phyloP scores from a whole-genome alignment of 2,329 filamentous ascomycete species.

The Capronia epimyces region DNA sequence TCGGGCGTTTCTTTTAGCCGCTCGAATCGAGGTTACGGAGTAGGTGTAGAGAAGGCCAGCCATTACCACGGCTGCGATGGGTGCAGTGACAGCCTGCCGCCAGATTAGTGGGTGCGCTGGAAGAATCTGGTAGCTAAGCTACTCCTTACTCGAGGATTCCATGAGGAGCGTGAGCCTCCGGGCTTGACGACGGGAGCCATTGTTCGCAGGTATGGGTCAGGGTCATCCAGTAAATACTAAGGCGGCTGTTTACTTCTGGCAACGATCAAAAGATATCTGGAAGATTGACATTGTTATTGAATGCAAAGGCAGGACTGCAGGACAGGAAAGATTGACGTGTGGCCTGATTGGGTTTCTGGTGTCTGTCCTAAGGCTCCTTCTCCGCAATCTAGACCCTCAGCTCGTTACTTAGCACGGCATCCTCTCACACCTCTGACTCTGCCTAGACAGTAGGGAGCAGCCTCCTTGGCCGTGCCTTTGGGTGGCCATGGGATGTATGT shows the following conservation, averaged over 20 bases:
- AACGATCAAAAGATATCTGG: not conserved
- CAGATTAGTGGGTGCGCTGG: not conserved
- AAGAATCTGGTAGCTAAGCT: not conserved
- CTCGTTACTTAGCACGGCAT: not conserved
- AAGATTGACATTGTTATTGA: not conserved
- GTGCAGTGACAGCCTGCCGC: slow-evolving; percentile 50
- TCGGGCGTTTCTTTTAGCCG: slow-evolving; percentile 61
- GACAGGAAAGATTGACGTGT: not conserved
- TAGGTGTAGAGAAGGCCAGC: slow-evolving; percentile 56
- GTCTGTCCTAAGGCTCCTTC: not conserved
- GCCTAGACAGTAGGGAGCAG: too few species aligned
- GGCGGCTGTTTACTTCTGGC: too few species aligned
- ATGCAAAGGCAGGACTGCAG: not conserved
- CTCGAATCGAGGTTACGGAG: slow-evolving; percentile 58
- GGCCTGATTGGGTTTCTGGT: not conserved
- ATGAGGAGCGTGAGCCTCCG: slow-evolving; percentile 17
- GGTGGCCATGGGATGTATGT: too few species aligned
- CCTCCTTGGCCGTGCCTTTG: too few species aligned
- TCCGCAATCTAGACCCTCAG: too few species aligned
- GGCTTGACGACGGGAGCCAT: slow-evolving; percentile 14
- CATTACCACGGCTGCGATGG: slow-evolving; percentile 60
- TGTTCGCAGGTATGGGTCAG: not conserved
- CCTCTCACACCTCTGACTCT: too few species aligned
- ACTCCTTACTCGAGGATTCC: slow-evolving; percentile 17
- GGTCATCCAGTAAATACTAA: not conserved